Evolutionary conservation across 371 early-diverging fungal genomes (phyloP).

Genomic region (Mortierella sp.): DNA sequence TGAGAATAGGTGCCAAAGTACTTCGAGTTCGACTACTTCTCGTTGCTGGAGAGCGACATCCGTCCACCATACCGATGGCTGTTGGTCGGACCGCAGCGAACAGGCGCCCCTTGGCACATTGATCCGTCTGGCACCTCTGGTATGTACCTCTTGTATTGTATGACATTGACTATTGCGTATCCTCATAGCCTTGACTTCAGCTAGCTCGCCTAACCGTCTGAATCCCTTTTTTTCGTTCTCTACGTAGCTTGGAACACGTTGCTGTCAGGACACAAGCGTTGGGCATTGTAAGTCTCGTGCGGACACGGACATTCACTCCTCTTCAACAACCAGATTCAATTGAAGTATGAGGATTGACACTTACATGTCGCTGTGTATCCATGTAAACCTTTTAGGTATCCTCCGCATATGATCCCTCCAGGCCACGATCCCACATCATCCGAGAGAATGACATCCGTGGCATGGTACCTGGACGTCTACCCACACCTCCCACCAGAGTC

Average conservation of each 20-base stretch:
- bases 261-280: constrained; percentile 51
- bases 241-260: constrained; percentile 51
- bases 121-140: constrained; percentile 60
- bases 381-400: constrained; percentile 37
- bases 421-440: constrained; percentile 43
- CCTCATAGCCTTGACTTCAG: too few relatives aligned
- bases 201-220: background rate
- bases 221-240: background rate
- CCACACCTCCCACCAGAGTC: constrained; percentile 41
- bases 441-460: constrained; percentile 36
- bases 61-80: constrained; percentile 59
- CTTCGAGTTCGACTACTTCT: constrained; percentile 53
- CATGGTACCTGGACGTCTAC: constrained; percentile 59
- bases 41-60: constrained; percentile 23
- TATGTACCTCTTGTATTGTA: constrained; percentile 13
- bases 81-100: constrained; percentile 52
- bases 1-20: constrained; percentile 53
- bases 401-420: constrained; percentile 55
- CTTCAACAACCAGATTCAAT: background rate
- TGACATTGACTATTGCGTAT: too few relatives aligned
- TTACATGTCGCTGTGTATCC: background rate
- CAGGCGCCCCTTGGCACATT: constrained; percentile 58
- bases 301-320: background rate
- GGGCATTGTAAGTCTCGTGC: constrained; percentile 43
- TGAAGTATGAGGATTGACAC: background rate